A percentile compares a stretch with the other conserved stretches of the same genome.
phyloP scores from a whole-genome alignment of 306 rosid genomes.

The Medicago lupulina region DNA sequence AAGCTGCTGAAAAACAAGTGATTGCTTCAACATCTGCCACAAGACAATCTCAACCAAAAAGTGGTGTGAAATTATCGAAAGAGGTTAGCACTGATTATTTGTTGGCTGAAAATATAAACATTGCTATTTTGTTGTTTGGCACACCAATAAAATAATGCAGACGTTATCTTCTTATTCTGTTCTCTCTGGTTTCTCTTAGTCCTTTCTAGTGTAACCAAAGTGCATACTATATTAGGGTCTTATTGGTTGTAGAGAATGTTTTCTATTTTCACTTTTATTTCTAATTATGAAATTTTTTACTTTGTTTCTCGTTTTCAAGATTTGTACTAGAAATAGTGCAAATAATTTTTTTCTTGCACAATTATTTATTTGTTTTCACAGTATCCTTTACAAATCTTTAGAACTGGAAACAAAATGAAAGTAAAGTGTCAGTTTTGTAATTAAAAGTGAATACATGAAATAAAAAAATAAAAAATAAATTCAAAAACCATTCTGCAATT shows the following conservation, averaged over 20 bases:
- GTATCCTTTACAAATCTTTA: neutral
- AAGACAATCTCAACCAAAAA: constrained; percentile 52
- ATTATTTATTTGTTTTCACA: neutral
- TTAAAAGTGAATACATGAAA: too few relatives aligned
- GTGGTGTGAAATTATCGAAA: constrained; percentile 57
- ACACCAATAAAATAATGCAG: neutral
- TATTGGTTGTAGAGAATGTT: neutral
- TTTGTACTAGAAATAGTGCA: neutral
- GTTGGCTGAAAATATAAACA: constrained; percentile 12
- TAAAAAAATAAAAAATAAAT: too few relatives aligned
- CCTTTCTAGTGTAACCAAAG: constrained; percentile 6
- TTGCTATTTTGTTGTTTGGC: neutral
- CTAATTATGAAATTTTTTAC: neutral
- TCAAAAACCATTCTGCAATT: too few relatives aligned
- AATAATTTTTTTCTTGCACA: neutral
- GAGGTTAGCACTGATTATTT: constrained; percentile 58
- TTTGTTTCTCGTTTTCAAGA: neutral
- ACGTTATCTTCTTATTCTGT: neutral
- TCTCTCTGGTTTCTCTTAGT: neutral
- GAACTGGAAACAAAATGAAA: too few relatives aligned
- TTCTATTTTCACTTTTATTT: neutral
- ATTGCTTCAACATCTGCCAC: constrained; percentile 49
- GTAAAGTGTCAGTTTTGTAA: too few relatives aligned
- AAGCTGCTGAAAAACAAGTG: constrained; percentile 61
- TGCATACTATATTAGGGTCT: neutral